Percentiles rank a stretch among this genome's conserved stretches.
Conservation (phyloP, 73 alveolate species). For the Symbiodinium natans region DNA sequence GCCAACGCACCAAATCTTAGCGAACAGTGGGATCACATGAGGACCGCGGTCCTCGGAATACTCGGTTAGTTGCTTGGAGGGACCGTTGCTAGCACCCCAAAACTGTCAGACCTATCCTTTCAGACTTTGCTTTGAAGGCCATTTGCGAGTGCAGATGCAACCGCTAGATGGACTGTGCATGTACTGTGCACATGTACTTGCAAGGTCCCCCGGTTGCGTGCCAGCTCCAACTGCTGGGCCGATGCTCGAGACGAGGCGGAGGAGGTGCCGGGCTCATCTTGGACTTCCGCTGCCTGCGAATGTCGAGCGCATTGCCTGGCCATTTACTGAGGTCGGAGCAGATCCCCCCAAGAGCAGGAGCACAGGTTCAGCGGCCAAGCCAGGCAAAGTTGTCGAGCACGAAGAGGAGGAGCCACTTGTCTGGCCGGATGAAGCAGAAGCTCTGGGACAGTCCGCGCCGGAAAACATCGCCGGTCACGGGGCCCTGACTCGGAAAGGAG, state of each 20-base stretch:
- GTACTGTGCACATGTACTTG: neutral
- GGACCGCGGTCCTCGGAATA: no score
- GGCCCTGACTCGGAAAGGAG: no score
- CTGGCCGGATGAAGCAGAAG: neutral
- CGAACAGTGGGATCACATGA: no score
- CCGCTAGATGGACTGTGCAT: no score
- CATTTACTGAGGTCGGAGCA: neutral
- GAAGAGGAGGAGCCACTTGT: neutral
- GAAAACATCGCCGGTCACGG: no score
- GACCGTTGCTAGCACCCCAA: no score
- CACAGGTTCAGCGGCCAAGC: neutral
- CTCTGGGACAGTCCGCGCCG: neutral
- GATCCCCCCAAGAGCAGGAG: neutral
- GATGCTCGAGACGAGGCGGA: neutral
- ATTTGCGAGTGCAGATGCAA: neutral
- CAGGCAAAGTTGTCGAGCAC: neutral
- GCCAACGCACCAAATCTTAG: no score
- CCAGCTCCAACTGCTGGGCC: neutral
- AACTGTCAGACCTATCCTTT: no score
- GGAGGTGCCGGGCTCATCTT: neutral
- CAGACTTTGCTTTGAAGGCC: no score
- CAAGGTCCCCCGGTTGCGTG: neutral
- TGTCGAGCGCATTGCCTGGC: no score
- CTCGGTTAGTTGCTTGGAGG: no score
- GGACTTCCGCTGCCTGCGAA: no score